A percentile compares a stretch with the other conserved stretches of the same genome.
These are phyloP conservation scores for Penicillium sclerotiorum DNA, from an alignment of 2,329 filamentous ascomycete species.

Conservation along the genomic window DNA sequence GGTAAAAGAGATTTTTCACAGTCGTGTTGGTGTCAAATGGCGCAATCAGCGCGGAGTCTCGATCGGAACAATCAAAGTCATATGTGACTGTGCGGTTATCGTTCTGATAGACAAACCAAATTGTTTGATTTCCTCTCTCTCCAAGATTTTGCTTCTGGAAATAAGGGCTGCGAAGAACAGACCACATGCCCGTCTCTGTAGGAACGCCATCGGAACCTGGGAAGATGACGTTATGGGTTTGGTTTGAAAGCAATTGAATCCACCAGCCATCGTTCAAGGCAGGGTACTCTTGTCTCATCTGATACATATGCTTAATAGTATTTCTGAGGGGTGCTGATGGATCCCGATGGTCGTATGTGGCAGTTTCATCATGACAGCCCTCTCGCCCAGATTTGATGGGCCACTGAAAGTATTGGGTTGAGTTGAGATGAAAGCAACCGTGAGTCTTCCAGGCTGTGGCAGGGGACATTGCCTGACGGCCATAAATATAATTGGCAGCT, in stretches of 20 bases:
- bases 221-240: constrained; percentile 54
- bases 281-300: constrained; percentile 59
- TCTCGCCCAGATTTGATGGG: constrained; percentile 56
- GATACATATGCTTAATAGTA: constrained; percentile 63
- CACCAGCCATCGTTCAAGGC: constrained; percentile 63
- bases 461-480: constrained; percentile 64
- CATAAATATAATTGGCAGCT: constrained; percentile 66
- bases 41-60: constrained; percentile 55
- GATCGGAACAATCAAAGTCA: constrained; percentile 59
- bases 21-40: constrained; percentile 58
- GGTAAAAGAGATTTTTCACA: constrained; percentile 66
- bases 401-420: constrained; percentile 61
- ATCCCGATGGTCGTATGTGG: constrained; percentile 64
- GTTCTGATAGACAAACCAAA: constrained; percentile 52
- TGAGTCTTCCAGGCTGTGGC: constrained; percentile 66
- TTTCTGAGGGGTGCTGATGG: constrained; percentile 64
- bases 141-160: constrained; percentile 56
- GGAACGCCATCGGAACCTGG: constrained; percentile 56
- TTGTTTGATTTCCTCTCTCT: constrained; percentile 47
- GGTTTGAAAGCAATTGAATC: constrained; percentile 59
- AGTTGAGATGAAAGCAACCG: constrained; percentile 62
- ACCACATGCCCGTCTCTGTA: constrained; percentile 65
- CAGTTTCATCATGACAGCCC: constrained; percentile 60
- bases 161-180: constrained; percentile 56
- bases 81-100: constrained; percentile 55